Evolutionary conservation across 768 basidiomycete species (phyloP), one percentile per base, ranked within the genome.

Genomic region (Hydnum rufescens): DNA sequence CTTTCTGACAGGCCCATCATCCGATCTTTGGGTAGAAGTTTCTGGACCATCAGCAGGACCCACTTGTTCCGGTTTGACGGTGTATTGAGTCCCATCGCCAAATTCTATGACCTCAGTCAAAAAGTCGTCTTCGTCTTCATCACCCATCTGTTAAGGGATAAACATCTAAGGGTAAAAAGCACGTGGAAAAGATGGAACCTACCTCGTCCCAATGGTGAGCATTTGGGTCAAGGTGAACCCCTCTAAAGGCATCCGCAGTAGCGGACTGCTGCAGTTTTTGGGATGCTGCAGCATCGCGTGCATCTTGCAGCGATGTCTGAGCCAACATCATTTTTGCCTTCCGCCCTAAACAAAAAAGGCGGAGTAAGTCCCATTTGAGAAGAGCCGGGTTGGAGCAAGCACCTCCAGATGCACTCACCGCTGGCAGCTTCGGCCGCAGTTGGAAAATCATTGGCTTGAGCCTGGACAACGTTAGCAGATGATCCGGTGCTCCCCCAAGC

Each of bases 151-250:
- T 26, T 26, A 47, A 43, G 16, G 28, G 22, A 50, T 6, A 31
- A 36, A 31, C 32, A 4, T 13, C 44, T 18, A 55, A 29, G 19
- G 42, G 30, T 13, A 3, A 4, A 8, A 23, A 26, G 22, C 1
- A 19, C 29, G 4, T 29, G n/a, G 34, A n/a, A 34, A 42, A 3
- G 30, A 25, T 16, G 19, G 8, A 6, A 58, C 83, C 56, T 57
- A 96, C 92, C 74, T 95, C 90, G 59, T 96, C 95, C 95, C 95
- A 99, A 62, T 96, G 90, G 62, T 89, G 84, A 2, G 84, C 78
- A 59, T 92, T 92, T 48, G 90, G 86, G 65, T 95, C 81, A 46
- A 96, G 68, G 64, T 97, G 90, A 1, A 88, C 80, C 0, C 92
- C 92, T 34, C 90, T 75, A 66, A 99, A 99, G 0, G 90, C 82